Percentiles rank a stretch among this genome's conserved stretches.
phyloP scores from a whole-genome alignment of 805 yeast genomes.

The Candida michaelii region DNA sequence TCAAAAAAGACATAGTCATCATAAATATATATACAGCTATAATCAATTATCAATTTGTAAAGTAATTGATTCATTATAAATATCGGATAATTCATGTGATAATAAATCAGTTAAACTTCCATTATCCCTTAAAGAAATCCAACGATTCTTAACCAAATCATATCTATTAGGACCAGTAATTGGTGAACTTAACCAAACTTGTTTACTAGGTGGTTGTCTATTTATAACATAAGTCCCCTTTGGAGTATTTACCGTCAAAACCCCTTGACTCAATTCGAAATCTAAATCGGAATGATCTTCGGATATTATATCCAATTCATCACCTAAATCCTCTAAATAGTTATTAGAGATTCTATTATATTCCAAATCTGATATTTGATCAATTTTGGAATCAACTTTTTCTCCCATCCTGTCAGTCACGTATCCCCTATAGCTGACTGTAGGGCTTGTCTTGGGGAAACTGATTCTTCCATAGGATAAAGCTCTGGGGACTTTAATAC shows the following conservation, averaged over 20 bases:
- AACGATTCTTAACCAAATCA: slow-evolving; percentile 69
- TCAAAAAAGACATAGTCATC: no score
- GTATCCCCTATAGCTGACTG: slow-evolving; percentile 8
- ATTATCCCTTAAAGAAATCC: slow-evolving; percentile 78
- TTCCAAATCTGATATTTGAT: slow-evolving; percentile 44
- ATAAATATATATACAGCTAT: slow-evolving; percentile 2
- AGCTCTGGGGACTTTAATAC: background rate
- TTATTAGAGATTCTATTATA: slow-evolving; percentile 67
- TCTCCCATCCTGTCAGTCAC: slow-evolving; percentile 16
- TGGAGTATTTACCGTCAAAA: slow-evolving; percentile 65
- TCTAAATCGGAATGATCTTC: slow-evolving; percentile 67
- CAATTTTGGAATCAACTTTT: slow-evolving; percentile 39
- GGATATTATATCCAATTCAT: slow-evolving; percentile 64
- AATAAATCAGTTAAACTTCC: slow-evolving; percentile 34
- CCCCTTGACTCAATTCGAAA: slow-evolving; percentile 83
- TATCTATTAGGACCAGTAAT: slow-evolving; percentile 81
- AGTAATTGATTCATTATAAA: slow-evolving; percentile 23
- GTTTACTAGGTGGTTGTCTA: slow-evolving; percentile 97
- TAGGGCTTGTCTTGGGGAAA: background rate
- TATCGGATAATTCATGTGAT: slow-evolving; percentile 30
- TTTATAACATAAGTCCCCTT: slow-evolving; percentile 88
- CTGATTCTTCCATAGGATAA: background rate
- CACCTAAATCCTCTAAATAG: slow-evolving; percentile 68
- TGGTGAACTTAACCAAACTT: slow-evolving; percentile 94
- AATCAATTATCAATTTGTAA: slow-evolving; percentile 17